phyloP scores from a whole-genome alignment of 164 flowering plant genomes.

The Malania oleifera region DNA sequence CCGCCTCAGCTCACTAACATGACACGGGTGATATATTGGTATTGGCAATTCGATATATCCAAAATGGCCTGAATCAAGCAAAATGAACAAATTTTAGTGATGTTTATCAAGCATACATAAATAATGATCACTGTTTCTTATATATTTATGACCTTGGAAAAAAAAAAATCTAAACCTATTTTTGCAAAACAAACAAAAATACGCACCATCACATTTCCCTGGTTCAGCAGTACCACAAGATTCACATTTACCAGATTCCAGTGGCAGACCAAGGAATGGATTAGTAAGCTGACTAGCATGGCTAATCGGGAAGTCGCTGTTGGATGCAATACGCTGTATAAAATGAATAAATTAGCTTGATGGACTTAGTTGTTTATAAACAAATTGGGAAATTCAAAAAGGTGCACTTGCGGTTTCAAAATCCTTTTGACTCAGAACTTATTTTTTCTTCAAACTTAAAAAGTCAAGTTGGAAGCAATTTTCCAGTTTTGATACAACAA shows the following conservation, averaged over 20 bases:
- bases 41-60: slow-evolving; percentile 82
- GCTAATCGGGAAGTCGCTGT: slow-evolving; percentile 61
- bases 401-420: too few relatives aligned
- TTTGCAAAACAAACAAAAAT: neutral
- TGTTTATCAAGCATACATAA: neutral
- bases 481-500: too few relatives aligned
- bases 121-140: neutral
- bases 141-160: neutral
- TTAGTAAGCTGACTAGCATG: slow-evolving; percentile 82
- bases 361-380: neutral
- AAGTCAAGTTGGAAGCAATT: too few relatives aligned
- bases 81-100: slow-evolving; percentile 8
- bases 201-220: slow-evolving; percentile 84
- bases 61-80: slow-evolving; percentile 71
- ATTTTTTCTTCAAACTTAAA: neutral
- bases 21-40: slow-evolving; percentile 80
- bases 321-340: slow-evolving; percentile 62
- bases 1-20: slow-evolving; percentile 58
- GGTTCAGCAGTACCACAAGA: slow-evolving; percentile 89
- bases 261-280: slow-evolving; percentile 87
- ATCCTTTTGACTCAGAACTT: too few relatives aligned
- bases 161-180: too few relatives aligned
- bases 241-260: slow-evolving; percentile 85
- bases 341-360: neutral
- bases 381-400: neutral